Evolutionary conservation across 2,329 filamentous ascomycete species (phyloP).

Genomic region (Clonostachys chloroleuca): DNA sequence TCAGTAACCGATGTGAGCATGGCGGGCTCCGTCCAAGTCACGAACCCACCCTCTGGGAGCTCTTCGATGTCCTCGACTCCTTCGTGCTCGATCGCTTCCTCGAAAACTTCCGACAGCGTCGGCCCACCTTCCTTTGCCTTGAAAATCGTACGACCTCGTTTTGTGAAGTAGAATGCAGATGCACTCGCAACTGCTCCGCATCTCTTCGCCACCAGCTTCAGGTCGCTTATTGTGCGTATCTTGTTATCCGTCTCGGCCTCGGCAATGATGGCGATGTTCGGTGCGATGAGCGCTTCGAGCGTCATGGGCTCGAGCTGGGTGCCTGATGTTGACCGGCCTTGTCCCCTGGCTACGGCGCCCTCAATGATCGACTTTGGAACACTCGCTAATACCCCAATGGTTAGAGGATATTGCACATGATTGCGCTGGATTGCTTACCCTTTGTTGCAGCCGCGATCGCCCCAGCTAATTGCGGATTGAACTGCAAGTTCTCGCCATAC

Average conservation of each 20-base stretch:
- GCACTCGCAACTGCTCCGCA: conserved; percentile 66
- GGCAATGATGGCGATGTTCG: conserved; percentile 73
- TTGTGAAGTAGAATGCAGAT: conserved; percentile 80
- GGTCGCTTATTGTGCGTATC: conserved; percentile 65
- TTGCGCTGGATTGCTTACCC: conserved; percentile 29
- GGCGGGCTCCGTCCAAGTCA: conserved; percentile 45
- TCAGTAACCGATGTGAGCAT: conserved; percentile 23
- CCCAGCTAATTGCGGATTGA: conserved; percentile 72
- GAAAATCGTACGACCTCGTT: conserved; percentile 71
- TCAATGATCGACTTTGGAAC: conserved; percentile 85
- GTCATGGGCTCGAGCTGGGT: conserved; percentile 71
- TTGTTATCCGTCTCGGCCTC: conserved; percentile 85
- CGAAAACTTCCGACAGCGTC: conserved; percentile 70
- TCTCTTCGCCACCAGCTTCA: conserved; percentile 68
- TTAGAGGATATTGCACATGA: background rate
- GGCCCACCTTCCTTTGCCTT: conserved; percentile 41
- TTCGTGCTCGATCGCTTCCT: conserved; percentile 73
- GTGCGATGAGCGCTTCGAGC: conserved; percentile 76
- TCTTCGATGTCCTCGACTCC: conserved; percentile 71
- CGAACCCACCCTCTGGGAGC: conserved; percentile 63
- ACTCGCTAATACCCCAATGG: conserved; percentile 43
- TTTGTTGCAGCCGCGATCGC: conserved; percentile 77
- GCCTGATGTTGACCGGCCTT: conserved; percentile 75
- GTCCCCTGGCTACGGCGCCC: conserved; percentile 79
- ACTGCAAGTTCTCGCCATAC: conserved; percentile 67